Evolutionary conservation across 1,139 yeast species (phyloP).

Genomic region (Casaregolazyma lundiana): DNA sequence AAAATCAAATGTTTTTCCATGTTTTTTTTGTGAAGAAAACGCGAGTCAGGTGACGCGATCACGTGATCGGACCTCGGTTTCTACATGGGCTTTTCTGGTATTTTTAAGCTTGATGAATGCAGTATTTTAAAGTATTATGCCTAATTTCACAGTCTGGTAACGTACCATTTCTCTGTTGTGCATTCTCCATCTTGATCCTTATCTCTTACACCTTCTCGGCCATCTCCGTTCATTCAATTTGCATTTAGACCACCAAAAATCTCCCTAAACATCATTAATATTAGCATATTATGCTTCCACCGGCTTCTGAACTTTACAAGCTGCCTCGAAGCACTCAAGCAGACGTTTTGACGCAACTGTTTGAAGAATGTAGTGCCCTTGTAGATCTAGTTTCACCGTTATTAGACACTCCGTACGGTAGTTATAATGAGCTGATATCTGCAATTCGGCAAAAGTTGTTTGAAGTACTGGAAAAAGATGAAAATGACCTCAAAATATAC

Average conservation of each 20-base stretch:
- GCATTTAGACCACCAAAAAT: neutral
- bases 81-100: neutral
- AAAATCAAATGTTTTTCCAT: neutral
- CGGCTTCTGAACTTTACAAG: neutral
- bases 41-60: neutral
- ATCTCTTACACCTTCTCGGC: neutral
- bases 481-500: constrained; percentile 27
- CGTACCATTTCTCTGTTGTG: too few species aligned
- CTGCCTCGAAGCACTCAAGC: constrained; percentile 1
- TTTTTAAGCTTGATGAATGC: neutral
- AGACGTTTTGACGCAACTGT: constrained; percentile 49
- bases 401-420: constrained; percentile 6
- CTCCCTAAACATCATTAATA: neutral
- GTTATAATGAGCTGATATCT: constrained; percentile 53
- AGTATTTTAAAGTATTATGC: too few species aligned
- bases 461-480: constrained; percentile 28
- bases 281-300: neutral
- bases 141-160: too few species aligned
- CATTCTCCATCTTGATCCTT: neutral
- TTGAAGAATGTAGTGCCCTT: constrained; percentile 63
- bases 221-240: neutral
- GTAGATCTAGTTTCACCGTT: constrained; percentile 16
- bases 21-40: neutral
- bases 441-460: constrained; percentile 40
- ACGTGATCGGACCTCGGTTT: neutral